phyloP scores from a whole-genome alignment of 2,329 filamentous ascomycete species.

The Nemania serpens region DNA sequence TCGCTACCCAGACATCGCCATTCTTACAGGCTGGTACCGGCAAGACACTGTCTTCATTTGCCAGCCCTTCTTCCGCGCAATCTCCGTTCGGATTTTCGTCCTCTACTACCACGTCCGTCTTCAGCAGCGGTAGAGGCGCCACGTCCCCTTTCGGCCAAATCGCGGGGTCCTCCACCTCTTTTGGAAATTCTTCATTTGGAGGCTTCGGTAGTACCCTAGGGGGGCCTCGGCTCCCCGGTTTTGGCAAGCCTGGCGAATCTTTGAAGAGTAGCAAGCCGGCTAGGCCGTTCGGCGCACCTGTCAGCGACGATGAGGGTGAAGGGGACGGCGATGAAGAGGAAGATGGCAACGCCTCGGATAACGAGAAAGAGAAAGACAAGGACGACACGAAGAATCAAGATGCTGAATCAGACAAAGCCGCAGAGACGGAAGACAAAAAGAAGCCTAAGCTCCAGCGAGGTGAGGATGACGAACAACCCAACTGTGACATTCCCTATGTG shows the following conservation, averaged over 20 bases:
- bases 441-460: slow-evolving; percentile 71
- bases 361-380: slow-evolving; percentile 47
- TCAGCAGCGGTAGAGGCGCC: slow-evolving; percentile 45
- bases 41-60: slow-evolving; percentile 49
- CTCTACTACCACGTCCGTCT: slow-evolving; percentile 55
- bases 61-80: slow-evolving; percentile 49
- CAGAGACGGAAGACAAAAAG: slow-evolving; percentile 62
- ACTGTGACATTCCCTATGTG: slow-evolving; percentile 31
- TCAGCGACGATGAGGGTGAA: slow-evolving; percentile 57
- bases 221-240: slow-evolving; percentile 63
- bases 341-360: slow-evolving; percentile 45
- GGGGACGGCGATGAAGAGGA: slow-evolving; percentile 47
- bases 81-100: slow-evolving; percentile 45
- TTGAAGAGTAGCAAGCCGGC: slow-evolving; percentile 64
- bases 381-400: slow-evolving; percentile 52
- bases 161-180: slow-evolving; percentile 33
- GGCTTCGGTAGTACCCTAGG: slow-evolving; percentile 46
- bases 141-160: slow-evolving; percentile 40
- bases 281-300: slow-evolving; percentile 78
- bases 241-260: slow-evolving; percentile 66
- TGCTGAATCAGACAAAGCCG: slow-evolving; percentile 30
- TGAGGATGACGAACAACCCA: slow-evolving; percentile 48
- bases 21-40: slow-evolving; percentile 37
- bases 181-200: slow-evolving; percentile 54
- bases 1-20: slow-evolving; percentile 65